These are phyloP conservation scores for Eimeria maxima DNA, from an alignment of 169 alveolate species.

Conservation along the genomic window DNA sequence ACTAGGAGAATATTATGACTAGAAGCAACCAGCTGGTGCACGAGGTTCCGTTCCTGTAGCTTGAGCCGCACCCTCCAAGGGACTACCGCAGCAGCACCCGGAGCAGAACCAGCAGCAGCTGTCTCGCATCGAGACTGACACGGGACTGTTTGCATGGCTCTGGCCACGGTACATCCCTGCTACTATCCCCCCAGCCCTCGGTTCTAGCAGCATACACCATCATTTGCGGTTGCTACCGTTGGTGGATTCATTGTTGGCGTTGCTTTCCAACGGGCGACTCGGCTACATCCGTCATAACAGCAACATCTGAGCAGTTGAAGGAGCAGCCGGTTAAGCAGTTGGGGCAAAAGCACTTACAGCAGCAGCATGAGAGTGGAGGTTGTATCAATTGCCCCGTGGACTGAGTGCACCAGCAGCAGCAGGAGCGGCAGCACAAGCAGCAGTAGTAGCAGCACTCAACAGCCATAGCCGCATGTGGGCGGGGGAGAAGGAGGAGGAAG, in stretches of 20 bases:
- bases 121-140: slow-evolving; percentile 36
- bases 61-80: not conserved
- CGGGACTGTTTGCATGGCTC: not conserved
- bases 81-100: not conserved
- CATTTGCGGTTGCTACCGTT: not conserved
- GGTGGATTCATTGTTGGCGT: not conserved
- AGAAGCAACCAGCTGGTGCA: not conserved
- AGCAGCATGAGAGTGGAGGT: not conserved
- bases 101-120: slow-evolving; percentile 20
- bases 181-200: not conserved
- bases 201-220: not conserved
- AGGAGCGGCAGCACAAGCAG: not conserved
- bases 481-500: not conserved
- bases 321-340: not conserved
- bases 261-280: not conserved
- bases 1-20: not conserved
- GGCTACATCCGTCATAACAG: not conserved
- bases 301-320: slow-evolving; percentile 1
- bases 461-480: not conserved
- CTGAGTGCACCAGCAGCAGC: not conserved
- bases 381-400: not conserved
- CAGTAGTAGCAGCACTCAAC: not conserved
- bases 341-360: slow-evolving; percentile 1
- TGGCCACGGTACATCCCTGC: not conserved
- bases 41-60: not conserved